These are phyloP conservation scores for Neonectria faginata DNA, from an alignment of 2,329 filamentous ascomycete species.

Conservation along the genomic window DNA sequence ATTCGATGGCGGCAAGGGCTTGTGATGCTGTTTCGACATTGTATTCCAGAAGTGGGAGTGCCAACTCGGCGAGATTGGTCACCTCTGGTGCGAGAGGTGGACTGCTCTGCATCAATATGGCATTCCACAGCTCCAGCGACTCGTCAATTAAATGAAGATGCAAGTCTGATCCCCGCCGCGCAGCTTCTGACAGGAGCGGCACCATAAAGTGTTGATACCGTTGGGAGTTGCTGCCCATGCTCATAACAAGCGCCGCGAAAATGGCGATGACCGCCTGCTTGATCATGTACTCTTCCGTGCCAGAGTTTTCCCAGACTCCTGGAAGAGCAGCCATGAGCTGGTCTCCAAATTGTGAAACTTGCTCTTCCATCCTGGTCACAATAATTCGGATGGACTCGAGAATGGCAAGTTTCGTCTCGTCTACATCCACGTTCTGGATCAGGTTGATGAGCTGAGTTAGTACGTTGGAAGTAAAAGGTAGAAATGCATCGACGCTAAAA, in stretches of 20 bases:
- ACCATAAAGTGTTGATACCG: slow-evolving; percentile 84
- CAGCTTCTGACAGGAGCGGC: slow-evolving; percentile 83
- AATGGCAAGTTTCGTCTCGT: slow-evolving; percentile 91
- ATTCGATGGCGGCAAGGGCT: slow-evolving; percentile 74
- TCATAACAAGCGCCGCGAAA: slow-evolving; percentile 84
- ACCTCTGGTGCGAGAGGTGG: slow-evolving; percentile 71
- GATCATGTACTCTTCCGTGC: slow-evolving; percentile 85
- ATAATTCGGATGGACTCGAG: slow-evolving; percentile 86
- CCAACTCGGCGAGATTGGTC: slow-evolving; percentile 70
- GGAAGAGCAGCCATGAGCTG: slow-evolving; percentile 85
- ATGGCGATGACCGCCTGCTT: slow-evolving; percentile 94
- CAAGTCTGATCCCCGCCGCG: slow-evolving; percentile 79
- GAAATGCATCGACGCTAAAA: slow-evolving; percentile 79
- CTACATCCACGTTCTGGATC: slow-evolving; percentile 81
- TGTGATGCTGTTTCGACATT: slow-evolving; percentile 72
- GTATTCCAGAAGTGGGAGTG: slow-evolving; percentile 74
- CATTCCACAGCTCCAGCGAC: slow-evolving; percentile 87
- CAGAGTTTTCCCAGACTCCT: slow-evolving; percentile 84
- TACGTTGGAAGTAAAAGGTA: slow-evolving; percentile 80
- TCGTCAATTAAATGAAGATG: slow-evolving; percentile 91
- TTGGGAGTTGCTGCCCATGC: slow-evolving; percentile 82
- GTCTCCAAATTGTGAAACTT: slow-evolving; percentile 77
- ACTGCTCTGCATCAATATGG: slow-evolving; percentile 75
- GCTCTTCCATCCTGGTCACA: slow-evolving; percentile 83
- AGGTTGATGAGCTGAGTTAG: slow-evolving; percentile 80